Evolutionary conservation across 2,329 filamentous ascomycete species (phyloP), one percentile per base, ranked within the genome.

Genomic region (Ploettnerulaceae sp.): DNA sequence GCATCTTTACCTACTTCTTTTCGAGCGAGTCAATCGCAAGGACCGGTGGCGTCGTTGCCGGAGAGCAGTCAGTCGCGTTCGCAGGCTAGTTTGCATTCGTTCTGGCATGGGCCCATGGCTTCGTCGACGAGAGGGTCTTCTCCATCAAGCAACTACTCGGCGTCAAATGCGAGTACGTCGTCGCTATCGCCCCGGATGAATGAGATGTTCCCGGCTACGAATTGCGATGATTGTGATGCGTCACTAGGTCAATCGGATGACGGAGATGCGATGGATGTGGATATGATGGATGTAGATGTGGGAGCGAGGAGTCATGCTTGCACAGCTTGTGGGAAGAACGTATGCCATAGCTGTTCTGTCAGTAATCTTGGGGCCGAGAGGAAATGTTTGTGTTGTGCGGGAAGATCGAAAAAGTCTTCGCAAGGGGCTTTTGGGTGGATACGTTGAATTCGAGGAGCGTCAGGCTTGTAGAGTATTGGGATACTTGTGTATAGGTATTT

Each of bases 261-360:
- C 20, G 63, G 54, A 6, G 65, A 66, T 9, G 60, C 54, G 14
- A 65, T 75, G 69, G 69, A 72, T 7, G 44, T 71, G 2, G 70
- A 74, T 48, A 55, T 57, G 48, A 57, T 59, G 48, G 56, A 57
- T 21, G 60, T 73, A 64, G 68, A 71, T 2, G 47, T 69, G 7
- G 68, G 51, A 6, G 58, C 52, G 7, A 15, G 7, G 15, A 63
- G 61, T 25, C 62, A 64, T 21, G 61, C 64, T 1, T 81, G 77
- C 43, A 67, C 66, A 7, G 68, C 65, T 0, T 82, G 77, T 47
- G 68, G 71, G 4, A 80, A 76, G 59, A 65, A 70, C 8, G 75
- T 82, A 11, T 82, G 78, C 63, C 76, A 73, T 45, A 71, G 74
- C 45, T 82, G 79, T 58, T 79, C 77, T 0, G 69, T 81, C 31